Evolutionary conservation across 2,329 filamentous ascomycete species (phyloP), one percentile per base, ranked within the genome.

Genomic region (Trichoderma koningiopsis): DNA sequence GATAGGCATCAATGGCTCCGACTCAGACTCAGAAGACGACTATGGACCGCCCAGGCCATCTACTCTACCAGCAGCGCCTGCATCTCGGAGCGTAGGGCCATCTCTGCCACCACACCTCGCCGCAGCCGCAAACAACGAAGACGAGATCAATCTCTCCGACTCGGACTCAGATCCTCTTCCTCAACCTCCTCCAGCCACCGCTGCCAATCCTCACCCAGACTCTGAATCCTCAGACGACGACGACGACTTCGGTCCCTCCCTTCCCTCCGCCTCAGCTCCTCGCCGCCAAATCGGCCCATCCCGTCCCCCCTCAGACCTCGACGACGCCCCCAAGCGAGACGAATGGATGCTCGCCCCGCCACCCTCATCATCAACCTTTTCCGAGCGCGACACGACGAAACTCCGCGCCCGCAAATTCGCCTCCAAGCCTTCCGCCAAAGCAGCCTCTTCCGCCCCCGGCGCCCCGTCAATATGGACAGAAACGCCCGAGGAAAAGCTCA

Each of bases 401-500:
- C 84, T 95, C 70, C 89, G 91, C 74, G 90, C 89, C 72, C 90
- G 93, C 71, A 94, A 92, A 73, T 98, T 97, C 83, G 89, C 93
- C 63, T 91, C 91, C 47, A 86, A 87, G 4, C 81, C 81, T 3
- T 76, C 77, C 4, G 74, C 77, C 0, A 35, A 35, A 35, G 66
- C 74, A 0, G 71, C 74, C 35, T 81, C 81, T 4, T 76, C 77
- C 5, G 74, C 73, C 11, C 71, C 75, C 11, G 79, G 77, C 5
- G 85, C 93, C 57, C 86, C 87, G 76, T 89, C 88, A 27, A 88
- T 95, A 55, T 98, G 95, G 95, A 94, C 93, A 0, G 95, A 98
- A 79, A 97, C 93, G 10, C 92, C 93, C 0, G 92, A 95, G 77
- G 88, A 97, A 80, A 97, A 96, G 79, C 88, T 92, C 69, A 90